Conservation (phyloP, 2,329 filamentous ascomycete species). For the Curvularia verruculosa region DNA sequence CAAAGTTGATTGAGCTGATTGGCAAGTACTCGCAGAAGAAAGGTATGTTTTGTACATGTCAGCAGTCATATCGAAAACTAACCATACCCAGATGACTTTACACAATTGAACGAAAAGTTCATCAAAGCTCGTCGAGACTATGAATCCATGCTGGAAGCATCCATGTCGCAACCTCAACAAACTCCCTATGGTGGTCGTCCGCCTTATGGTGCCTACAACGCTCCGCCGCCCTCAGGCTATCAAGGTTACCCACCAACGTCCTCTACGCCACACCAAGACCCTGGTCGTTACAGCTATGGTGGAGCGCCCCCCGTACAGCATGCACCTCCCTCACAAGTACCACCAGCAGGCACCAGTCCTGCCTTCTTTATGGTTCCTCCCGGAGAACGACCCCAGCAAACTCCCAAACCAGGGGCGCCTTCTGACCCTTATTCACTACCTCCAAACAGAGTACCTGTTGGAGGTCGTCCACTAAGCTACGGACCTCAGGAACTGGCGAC, state of each 20-base stretch:
- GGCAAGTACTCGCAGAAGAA: constrained; percentile 99
- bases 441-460: constrained; percentile 43
- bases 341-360: constrained; percentile 44
- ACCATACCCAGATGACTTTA: constrained; percentile 82
- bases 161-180: constrained; percentile 92
- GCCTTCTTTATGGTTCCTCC: constrained; percentile 50
- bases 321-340: constrained; percentile 47
- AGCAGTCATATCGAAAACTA: constrained; percentile 3
- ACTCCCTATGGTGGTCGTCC: constrained; percentile 74
- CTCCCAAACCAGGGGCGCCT: constrained; percentile 36
- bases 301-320: constrained; percentile 40
- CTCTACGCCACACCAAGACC: constrained; percentile 44
- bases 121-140: constrained; percentile 98
- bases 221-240: constrained; percentile 38
- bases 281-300: constrained; percentile 36
- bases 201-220: constrained; percentile 42
- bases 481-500: constrained; percentile 57
- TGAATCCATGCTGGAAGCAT: constrained; percentile 91
- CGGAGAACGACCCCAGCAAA: constrained; percentile 38
- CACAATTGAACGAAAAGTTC: constrained; percentile 98
- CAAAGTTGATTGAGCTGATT: constrained; percentile 96
- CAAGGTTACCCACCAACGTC: constrained; percentile 43
- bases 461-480: constrained; percentile 46
- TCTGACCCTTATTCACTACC: constrained; percentile 49
- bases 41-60: constrained; percentile 60